Evolutionary conservation across 352 stramenopile species (phyloP).

Genomic region (Thraustochytrium sp.): DNA sequence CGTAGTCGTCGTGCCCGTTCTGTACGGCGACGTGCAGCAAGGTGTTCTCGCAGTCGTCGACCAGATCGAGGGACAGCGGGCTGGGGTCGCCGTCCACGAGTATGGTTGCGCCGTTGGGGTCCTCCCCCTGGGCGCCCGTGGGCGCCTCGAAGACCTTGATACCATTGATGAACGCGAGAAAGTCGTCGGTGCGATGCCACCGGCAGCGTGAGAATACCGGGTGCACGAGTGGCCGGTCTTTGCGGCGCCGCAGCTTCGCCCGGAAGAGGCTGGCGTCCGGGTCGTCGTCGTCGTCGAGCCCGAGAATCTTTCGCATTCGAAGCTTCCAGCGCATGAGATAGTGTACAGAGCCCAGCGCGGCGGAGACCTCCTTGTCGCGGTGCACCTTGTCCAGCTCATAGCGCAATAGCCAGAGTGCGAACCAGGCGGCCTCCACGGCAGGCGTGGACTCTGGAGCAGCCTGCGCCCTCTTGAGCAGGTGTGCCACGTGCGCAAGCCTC

Average conservation of each 20-base stretch:
- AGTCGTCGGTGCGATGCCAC: slow-evolving; percentile 39
- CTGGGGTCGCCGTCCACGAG: slow-evolving; percentile 54
- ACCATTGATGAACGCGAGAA: slow-evolving; percentile 17
- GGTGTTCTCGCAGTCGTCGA: slow-evolving; percentile 80
- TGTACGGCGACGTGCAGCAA: slow-evolving; percentile 84
- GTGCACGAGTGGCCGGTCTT: not conserved
- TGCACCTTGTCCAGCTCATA: slow-evolving; percentile 36
- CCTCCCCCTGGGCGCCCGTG: not conserved
- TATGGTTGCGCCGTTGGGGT: not conserved
- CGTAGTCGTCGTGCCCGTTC: slow-evolving; percentile 90
- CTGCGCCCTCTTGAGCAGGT: too few relatives aligned
- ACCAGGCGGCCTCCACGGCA: slow-evolving; percentile 13
- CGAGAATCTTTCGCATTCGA: slow-evolving; percentile 24
- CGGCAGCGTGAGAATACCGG: slow-evolving; percentile 21
- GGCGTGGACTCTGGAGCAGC: too few relatives aligned
- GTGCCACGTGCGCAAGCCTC: not conserved
- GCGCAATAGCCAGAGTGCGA: slow-evolving; percentile 6
- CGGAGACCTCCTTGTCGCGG: slow-evolving; percentile 16
- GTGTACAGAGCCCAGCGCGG: slow-evolving; percentile 23
- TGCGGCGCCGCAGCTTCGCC: not conserved
- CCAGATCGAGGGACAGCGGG: slow-evolving; percentile 66
- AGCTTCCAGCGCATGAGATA: slow-evolving; percentile 42
- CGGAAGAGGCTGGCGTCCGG: not conserved
- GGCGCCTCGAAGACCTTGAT: not conserved
- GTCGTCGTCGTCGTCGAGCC: not conserved